These are phyloP conservation scores for Ceratocystiopsis minuta DNA, from an alignment of 2,329 filamentous ascomycete species.

Conservation along the genomic window DNA sequence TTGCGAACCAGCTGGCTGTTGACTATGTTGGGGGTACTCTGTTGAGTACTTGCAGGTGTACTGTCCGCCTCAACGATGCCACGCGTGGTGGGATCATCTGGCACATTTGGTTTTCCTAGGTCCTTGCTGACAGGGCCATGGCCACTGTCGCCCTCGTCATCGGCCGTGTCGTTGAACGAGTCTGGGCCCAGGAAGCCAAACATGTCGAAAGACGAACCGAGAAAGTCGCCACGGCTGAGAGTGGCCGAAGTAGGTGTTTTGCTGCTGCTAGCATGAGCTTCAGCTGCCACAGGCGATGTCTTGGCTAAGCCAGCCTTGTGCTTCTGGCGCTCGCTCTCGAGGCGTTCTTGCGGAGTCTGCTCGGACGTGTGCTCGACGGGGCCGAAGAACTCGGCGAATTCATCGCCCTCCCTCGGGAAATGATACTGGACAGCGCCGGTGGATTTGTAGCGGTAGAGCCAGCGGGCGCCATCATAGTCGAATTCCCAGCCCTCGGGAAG, in stretches of 20 bases:
- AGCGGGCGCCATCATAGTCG: constrained; percentile 38
- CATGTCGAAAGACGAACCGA: constrained; percentile 25
- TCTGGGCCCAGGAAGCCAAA: constrained; percentile 35
- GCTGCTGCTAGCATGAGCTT: not conserved
- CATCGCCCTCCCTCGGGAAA: constrained; percentile 38
- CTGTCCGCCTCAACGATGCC: constrained; percentile 4
- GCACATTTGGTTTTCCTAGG: not conserved
- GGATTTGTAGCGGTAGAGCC: constrained; percentile 39
- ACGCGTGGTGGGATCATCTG: not conserved
- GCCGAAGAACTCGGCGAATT: constrained; percentile 33
- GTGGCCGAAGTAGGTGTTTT: constrained; percentile 12
- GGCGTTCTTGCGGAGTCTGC: constrained; percentile 29
- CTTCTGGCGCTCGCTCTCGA: constrained; percentile 33
- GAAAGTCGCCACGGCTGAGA: constrained; percentile 13
- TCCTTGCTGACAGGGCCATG: not conserved
- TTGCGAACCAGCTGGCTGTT: constrained; percentile 7
- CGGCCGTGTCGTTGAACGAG: constrained; percentile 24
- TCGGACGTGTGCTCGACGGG: constrained; percentile 13
- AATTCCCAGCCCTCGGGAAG: constrained; percentile 37
- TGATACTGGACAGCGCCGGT: constrained; percentile 36
- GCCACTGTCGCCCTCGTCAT: constrained; percentile 19
- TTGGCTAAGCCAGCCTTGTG: constrained; percentile 14
- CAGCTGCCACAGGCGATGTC: not conserved
- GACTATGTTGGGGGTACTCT: constrained; percentile 2
- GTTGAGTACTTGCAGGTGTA: not conserved